Evolutionary conservation across 83 land plant species (phyloP).

Genomic region (Diphasiastrum complanatum): DNA sequence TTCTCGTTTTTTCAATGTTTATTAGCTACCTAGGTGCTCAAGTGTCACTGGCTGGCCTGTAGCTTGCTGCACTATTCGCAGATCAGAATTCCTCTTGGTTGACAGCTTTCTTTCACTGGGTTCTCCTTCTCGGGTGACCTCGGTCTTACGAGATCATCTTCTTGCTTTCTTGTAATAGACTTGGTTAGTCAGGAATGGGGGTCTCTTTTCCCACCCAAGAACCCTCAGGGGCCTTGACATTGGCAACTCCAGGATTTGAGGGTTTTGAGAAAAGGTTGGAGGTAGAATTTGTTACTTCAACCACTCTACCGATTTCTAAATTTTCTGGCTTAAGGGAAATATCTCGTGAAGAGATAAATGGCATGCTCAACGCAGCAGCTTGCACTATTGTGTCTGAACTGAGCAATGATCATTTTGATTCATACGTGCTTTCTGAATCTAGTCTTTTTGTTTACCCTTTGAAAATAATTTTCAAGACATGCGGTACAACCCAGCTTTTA

Average conservation of each 20-base stretch:
- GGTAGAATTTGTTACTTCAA: constrained; percentile 52
- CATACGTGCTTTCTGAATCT: constrained; percentile 86
- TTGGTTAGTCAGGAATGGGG: no score
- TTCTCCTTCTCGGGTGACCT: no score
- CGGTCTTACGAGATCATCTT: no score
- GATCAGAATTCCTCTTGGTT: constrained; percentile 14
- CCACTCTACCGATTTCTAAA: constrained; percentile 36
- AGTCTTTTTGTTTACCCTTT: constrained; percentile 47
- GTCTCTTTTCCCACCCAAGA: no score
- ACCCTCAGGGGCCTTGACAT: neutral
- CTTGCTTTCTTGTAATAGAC: no score
- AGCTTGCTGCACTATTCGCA: neutral
- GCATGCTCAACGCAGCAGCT: constrained; percentile 57
- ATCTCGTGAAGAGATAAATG: constrained; percentile 35
- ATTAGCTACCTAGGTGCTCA: no score
- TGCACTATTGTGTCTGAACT: constrained; percentile 85
- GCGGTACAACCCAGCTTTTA: neutral
- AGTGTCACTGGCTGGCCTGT: no score
- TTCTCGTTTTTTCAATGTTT: neutral
- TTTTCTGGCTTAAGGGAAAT: constrained; percentile 39
- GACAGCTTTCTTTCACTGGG: no score
- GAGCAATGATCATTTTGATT: constrained; percentile 56
- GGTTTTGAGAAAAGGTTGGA: constrained; percentile 93
- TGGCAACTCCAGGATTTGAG: constrained; percentile 58
- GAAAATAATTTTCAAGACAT: neutral